Base-by-base conservation (phyloP, 2,329 filamentous ascomycete genomes). In the Dactylellina sp. region DNA sequence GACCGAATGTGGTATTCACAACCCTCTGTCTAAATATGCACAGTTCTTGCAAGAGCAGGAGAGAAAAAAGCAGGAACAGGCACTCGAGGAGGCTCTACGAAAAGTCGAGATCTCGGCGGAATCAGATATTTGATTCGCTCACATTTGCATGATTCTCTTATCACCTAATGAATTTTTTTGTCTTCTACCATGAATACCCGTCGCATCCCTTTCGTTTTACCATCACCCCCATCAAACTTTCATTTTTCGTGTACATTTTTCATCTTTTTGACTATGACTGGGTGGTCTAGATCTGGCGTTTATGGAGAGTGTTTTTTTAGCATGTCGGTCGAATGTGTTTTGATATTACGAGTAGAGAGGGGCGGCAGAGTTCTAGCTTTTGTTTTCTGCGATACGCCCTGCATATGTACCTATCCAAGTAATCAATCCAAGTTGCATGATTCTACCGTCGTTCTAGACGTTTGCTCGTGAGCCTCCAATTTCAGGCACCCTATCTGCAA, bases 1-100 rank as follows among this genome's bases (percentile, higher is more conserved):
- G 89, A 96, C 93, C 14, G 95, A 99, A 84, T 99, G 95, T 82
- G 95, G 95, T 52, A 98, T 99, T 80, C 95, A 99, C 87, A 98
- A 98, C 86, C 96, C 95, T 83, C 90, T 93, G 82, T 96, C 92
- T 70, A 89, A 93, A 78, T 99, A 98, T 80, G 91, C 93, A 9
- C 89, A 93, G 82, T 97, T 90, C 82, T 83, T 96, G 64, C 85
- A 86, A 79, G 88, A 92, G 75, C 87, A 91, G 82, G 89, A 92
- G 80, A 83, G 85, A 79, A 89, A 91, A 84, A 84, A 85, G 76
- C 84, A 89, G 77, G 86, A 88, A 76, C 83, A 86, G 77, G 85
- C 84, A 44, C 78, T 87, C 40, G 79, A 82, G 5, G 80, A 83
- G 75, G 83, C 83, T 25, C 75, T 85, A 37, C 71, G 79, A 20